Evolutionary conservation across 2,329 filamentous ascomycete genomes (phyloP).

Genomic region (Venturia carpophila): DNA sequence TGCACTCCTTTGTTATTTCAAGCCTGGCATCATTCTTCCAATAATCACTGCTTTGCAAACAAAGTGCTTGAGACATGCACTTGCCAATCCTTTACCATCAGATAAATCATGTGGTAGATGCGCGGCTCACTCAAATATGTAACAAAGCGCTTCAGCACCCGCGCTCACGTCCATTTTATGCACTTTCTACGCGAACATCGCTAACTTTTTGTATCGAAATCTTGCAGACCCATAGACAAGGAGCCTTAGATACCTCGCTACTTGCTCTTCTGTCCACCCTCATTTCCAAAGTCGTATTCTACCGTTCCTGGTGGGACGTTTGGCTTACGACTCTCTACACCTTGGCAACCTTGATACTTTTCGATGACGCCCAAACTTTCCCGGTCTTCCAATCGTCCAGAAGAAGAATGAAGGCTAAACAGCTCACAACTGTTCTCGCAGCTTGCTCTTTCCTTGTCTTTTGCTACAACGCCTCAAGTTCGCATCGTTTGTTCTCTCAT

Average conservation of each 20-base stretch:
- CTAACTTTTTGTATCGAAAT: neutral
- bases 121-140: neutral
- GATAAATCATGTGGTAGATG: neutral
- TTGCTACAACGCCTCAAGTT: conserved; percentile 25
- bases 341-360: conserved; percentile 25
- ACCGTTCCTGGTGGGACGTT: conserved; percentile 6
- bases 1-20: neutral
- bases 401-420: conserved; percentile 34
- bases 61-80: neutral
- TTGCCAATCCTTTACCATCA: neutral
- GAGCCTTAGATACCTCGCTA: conserved; percentile 14
- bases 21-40: neutral
- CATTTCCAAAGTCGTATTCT: conserved; percentile 11
- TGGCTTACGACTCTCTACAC: conserved; percentile 22
- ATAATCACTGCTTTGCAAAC: neutral
- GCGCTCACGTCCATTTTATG: neutral
- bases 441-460: conserved; percentile 30
- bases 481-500: conserved; percentile 19
- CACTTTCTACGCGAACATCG: neutral
- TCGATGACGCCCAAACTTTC: conserved; percentile 25
- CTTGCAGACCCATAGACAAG: conserved; percentile 12
- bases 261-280: conserved; percentile 2
- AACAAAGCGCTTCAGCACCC: neutral
- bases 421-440: conserved; percentile 31
- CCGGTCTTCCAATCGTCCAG: conserved; percentile 21